Percentiles rank a stretch among this genome's conserved stretches.
These are phyloP conservation scores for Sugiyamaella xylanicola DNA, from an alignment of 1,139 yeast species.

Conservation along the genomic window DNA sequence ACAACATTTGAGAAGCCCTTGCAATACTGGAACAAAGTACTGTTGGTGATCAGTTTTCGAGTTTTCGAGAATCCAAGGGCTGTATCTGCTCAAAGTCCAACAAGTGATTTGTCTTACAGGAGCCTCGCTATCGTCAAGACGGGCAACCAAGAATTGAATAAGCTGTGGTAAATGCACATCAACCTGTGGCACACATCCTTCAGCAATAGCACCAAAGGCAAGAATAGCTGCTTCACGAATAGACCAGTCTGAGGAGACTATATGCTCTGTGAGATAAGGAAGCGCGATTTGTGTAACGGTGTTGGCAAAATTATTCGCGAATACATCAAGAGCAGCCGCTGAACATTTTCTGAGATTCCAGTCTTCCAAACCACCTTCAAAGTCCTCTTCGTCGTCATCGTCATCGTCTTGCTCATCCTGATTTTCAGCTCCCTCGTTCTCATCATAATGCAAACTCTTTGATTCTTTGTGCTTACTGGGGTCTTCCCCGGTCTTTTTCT, in stretches of 20 bases:
- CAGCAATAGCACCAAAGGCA: constrained; percentile 94
- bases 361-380: constrained; percentile 67
- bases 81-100: constrained; percentile 90
- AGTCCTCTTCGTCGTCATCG: constrained; percentile 59
- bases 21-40: constrained; percentile 75
- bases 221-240: constrained; percentile 89
- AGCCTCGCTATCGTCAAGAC: constrained; percentile 74
- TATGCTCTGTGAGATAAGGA: constrained; percentile 73
- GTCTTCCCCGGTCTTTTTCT: constrained; percentile 32
- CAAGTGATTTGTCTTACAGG: constrained; percentile 91
- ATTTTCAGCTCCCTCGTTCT: constrained; percentile 29
- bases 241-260: constrained; percentile 77
- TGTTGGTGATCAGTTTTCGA: constrained; percentile 59
- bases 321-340: constrained; percentile 86
- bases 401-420: constrained; percentile 51
- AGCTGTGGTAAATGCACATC: constrained; percentile 74
- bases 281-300: constrained; percentile 67
- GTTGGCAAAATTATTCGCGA: constrained; percentile 69
- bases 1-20: constrained; percentile 71
- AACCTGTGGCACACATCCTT: constrained; percentile 77
- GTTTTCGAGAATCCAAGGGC: constrained; percentile 64
- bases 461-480: constrained; percentile 19
- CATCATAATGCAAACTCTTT: constrained; percentile 24
- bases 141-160: constrained; percentile 81
- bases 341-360: constrained; percentile 95